Conservation (phyloP, 768 basidiomycete species). For the Podaxis sp. region DNA sequence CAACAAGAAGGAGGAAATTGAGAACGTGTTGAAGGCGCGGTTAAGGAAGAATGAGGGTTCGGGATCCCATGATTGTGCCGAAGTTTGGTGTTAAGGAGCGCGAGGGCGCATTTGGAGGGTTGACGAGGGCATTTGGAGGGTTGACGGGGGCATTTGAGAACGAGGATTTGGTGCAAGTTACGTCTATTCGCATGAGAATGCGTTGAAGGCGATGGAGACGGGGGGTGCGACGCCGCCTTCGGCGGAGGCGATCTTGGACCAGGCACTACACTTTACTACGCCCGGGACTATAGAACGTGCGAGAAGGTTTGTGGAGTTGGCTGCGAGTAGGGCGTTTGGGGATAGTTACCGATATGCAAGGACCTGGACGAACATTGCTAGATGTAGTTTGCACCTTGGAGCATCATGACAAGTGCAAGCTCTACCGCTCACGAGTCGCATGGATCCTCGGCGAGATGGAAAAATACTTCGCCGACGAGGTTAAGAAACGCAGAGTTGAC, state of each 20-base stretch:
- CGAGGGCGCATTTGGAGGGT: slow-evolving; percentile 54
- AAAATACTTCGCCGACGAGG: slow-evolving; percentile 54
- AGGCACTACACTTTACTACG: slow-evolving; percentile 84
- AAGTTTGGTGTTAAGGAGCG: slow-evolving; percentile 62
- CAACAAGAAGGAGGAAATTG: slow-evolving; percentile 92
- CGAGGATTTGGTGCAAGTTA: slow-evolving; percentile 72
- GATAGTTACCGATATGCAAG: slow-evolving; percentile 29
- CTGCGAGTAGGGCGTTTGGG: slow-evolving; percentile 54
- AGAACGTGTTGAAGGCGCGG: slow-evolving; percentile 66
- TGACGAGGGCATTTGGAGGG: slow-evolving; percentile 65
- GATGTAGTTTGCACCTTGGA: slow-evolving; percentile 78
- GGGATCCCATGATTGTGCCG: slow-evolving; percentile 74
- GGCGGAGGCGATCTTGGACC: slow-evolving; percentile 88
- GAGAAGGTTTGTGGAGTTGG: slow-evolving; percentile 57
- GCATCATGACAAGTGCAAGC: slow-evolving; percentile 70
- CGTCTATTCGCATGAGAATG: slow-evolving; percentile 80
- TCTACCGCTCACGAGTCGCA: slow-evolving; percentile 66
- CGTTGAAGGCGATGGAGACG: slow-evolving; percentile 63
- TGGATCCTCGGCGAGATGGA: slow-evolving; percentile 75
- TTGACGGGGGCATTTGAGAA: slow-evolving; percentile 61
- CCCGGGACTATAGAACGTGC: slow-evolving; percentile 76
- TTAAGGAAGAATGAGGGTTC: slow-evolving; percentile 60
- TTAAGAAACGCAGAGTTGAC: slow-evolving; percentile 49
- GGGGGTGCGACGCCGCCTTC: slow-evolving; percentile 61
- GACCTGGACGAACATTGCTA: slow-evolving; percentile 61